Percentiles rank a stretch among this genome's conserved stretches.
Evolutionary conservation across 495 filamentous ascomycete genomes (phyloP).

Genomic region (Aspergillus heteromorphus): DNA sequence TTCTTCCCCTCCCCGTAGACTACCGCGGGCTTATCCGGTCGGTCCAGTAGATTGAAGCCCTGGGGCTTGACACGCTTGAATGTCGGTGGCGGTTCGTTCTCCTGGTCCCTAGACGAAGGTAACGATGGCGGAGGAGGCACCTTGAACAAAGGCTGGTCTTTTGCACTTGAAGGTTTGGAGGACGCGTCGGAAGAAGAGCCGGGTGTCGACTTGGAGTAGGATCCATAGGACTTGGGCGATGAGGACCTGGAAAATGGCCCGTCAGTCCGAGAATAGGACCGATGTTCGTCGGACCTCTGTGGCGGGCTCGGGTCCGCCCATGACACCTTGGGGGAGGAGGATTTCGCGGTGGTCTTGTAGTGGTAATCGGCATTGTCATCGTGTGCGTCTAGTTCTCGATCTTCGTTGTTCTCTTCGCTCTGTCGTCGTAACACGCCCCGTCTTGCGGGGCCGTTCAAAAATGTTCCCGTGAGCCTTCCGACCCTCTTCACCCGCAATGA

Average conservation of each 20-base stretch:
- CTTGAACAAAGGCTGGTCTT: slow-evolving; percentile 56
- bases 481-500: slow-evolving; percentile 70
- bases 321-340: slow-evolving; percentile 39
- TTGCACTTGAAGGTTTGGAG: slow-evolving; percentile 31
- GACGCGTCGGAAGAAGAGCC: slow-evolving; percentile 35
- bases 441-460: slow-evolving; percentile 69
- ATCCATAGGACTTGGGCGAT: slow-evolving; percentile 37
- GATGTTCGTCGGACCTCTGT: slow-evolving; percentile 22
- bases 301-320: slow-evolving; percentile 43
- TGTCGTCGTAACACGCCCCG: slow-evolving; percentile 63
- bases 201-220: slow-evolving; percentile 38
- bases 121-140: slow-evolving; percentile 56
- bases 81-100: slow-evolving; percentile 73
- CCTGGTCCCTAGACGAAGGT: slow-evolving; percentile 63
- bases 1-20: slow-evolving; percentile 46
- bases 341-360: slow-evolving; percentile 25
- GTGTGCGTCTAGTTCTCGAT: slow-evolving; percentile 18
- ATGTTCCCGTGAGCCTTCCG: slow-evolving; percentile 63
- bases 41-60: slow-evolving; percentile 51
- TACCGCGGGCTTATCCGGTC: slow-evolving; percentile 51
- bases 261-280: slow-evolving; percentile 23
- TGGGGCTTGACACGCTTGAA: slow-evolving; percentile 66
- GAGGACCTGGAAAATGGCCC: slow-evolving; percentile 34
- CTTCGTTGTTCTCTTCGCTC: slow-evolving; percentile 63
- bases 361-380: slow-evolving; percentile 26